Base-by-base conservation (phyloP, 208 protist species). In the Acanthamoeba triangularis region DNA sequence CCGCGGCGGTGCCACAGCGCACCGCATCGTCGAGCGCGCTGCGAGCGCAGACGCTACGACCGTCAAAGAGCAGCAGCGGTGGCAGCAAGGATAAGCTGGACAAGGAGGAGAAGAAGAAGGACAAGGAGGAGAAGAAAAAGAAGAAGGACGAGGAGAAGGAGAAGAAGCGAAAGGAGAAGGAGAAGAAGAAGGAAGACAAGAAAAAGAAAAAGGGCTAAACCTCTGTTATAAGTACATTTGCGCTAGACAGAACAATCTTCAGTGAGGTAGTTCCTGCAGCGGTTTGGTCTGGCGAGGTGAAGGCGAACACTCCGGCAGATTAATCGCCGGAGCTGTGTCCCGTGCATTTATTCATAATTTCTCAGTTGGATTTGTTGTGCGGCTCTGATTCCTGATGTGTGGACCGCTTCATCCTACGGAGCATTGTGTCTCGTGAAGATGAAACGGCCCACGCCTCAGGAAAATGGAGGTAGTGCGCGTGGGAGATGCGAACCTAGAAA, bases 31-130 rank as follows among this genome's bases (percentile, higher is more conserved):
- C 37, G 35, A 52, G 37, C 74, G 74, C 74, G 74, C 74, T 7
- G 74, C 33, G 74, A 28, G 33, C 41, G 23, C 33, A 52, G 37
- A 82, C 74, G 4, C 8, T 82, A 20, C 74, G 74, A 23, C 23
- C 74, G 25, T 41, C 67, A 0, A 76, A 76, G 67, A 76, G 35
- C 33, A 76, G 65, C 23, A 72, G 65, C 65, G 23, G 30, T 11
- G 23, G n/a, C 30, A 72, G 23, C 65, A 72, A 76, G 33, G 67
- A 47, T 8, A 52, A 52, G 37, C 8, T 49, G 74, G 74, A 82
- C 37, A 41, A 49, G 28, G 41, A 82, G 35, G 74, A 82, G 13
- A 52, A 52, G 74, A 82, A 82, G 74, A 82, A 82, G 74, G 41
- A 82, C 18, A 52, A 82, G 37, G 41, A 82, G 63, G 30, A 72